These are phyloP conservation scores for Acer campestre DNA, from an alignment of 345 rosid species.

Conservation along the genomic window DNA sequence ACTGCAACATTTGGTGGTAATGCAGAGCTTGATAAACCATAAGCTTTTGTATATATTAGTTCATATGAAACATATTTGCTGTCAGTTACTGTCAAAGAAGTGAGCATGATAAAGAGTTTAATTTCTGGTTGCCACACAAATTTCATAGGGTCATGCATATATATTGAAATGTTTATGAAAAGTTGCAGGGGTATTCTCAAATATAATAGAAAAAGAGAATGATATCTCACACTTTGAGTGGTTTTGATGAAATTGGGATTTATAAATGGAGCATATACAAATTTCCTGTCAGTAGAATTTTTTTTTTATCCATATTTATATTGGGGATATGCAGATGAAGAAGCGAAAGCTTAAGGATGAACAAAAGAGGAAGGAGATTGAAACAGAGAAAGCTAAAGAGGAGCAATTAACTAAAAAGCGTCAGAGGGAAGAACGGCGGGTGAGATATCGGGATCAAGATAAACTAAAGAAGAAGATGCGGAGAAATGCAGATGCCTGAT, in stretches of 20 bases:
- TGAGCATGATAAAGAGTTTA: neutral
- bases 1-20: neutral
- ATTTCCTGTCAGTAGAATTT: neutral
- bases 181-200: no score
- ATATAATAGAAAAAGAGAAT: no score
- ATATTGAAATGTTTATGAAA: no score
- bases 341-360: conserved; percentile 62
- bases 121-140: no score
- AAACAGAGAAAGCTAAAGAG: conserved; percentile 68
- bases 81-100: neutral
- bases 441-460: conserved; percentile 69
- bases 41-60: neutral
- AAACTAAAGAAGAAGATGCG: conserved; percentile 59
- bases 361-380: conserved; percentile 55
- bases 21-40: neutral
- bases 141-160: no score
- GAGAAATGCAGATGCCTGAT: conserved; percentile 35
- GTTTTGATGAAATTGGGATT: neutral
- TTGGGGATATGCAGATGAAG: conserved; percentile 48
- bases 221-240: neutral
- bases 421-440: conserved; percentile 75
- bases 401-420: conserved; percentile 68
- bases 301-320: neutral
- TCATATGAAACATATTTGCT: neutral
- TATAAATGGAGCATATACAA: neutral